Evolutionary conservation across 768 basidiomycete genomes (phyloP).

Genomic region (Leccinellum rugosiceps): DNA sequence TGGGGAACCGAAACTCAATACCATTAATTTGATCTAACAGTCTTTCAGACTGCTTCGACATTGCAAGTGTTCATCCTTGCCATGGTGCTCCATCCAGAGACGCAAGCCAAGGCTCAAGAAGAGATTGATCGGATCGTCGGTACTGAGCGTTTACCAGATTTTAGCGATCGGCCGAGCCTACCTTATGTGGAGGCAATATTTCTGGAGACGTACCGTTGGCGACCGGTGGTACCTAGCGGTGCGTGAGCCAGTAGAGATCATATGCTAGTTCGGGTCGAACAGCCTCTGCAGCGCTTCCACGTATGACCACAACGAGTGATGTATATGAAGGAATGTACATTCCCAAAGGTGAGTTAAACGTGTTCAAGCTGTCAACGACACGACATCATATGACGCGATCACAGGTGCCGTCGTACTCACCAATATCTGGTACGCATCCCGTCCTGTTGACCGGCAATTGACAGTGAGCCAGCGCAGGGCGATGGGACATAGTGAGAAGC

Average conservation of each 20-base stretch:
- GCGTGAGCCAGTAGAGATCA: slow-evolving; percentile 2
- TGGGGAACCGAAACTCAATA: slow-evolving; percentile 3
- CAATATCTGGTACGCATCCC: slow-evolving; percentile 23
- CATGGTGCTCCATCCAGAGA: slow-evolving; percentile 32
- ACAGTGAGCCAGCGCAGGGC: slow-evolving; percentile 30
- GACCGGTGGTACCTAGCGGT: slow-evolving; percentile 28
- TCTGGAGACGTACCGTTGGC: slow-evolving; percentile 33
- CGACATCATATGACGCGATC: background rate
- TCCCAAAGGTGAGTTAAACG: slow-evolving; percentile 22
- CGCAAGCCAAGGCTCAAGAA: slow-evolving; percentile 29
- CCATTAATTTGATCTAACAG: background rate
- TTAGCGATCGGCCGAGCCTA: slow-evolving; percentile 24
- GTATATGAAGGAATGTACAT: slow-evolving; percentile 29
- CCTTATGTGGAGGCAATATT: slow-evolving; percentile 32
- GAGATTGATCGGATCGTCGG: slow-evolving; percentile 35
- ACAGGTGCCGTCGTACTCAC: slow-evolving; percentile 21
- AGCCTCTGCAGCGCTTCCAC: slow-evolving; percentile 19
- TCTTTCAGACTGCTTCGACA: slow-evolving; percentile 10
- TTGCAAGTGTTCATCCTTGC: slow-evolving; percentile 30
- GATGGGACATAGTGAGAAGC: slow-evolving; percentile 46
- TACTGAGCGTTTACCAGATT: slow-evolving; percentile 25
- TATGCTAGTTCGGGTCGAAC: background rate
- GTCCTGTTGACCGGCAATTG: background rate
- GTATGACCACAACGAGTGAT: slow-evolving; percentile 21
- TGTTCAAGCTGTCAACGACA: background rate